Evolutionary conservation across 495 filamentous ascomycete species (phyloP).

Genomic region (Neurospora sp.): DNA sequence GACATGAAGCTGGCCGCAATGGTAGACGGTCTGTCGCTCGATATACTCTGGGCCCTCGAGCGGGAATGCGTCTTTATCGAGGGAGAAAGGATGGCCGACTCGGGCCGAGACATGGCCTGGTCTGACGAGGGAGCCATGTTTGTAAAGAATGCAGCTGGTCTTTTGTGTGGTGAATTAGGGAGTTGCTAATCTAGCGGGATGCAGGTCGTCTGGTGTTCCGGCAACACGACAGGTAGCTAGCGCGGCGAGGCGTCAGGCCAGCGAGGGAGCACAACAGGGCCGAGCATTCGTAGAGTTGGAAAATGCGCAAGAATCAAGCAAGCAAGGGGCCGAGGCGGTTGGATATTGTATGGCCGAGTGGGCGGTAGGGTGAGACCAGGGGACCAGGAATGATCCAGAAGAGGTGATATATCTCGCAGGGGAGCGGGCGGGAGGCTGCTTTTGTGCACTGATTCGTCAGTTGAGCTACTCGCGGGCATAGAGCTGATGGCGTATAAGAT

Average conservation of each 20-base stretch:
- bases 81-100: slow-evolving; percentile 26
- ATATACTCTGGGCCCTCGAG: slow-evolving; percentile 42
- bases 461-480: not conserved
- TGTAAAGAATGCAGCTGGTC: not conserved
- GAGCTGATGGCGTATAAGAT: not conserved
- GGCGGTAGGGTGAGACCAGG: not conserved
- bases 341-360: not conserved
- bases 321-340: not conserved
- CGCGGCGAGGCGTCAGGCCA: not conserved
- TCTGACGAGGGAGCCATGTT: slow-evolving; percentile 22
- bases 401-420: not conserved
- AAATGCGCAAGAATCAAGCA: not conserved
- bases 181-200: not conserved
- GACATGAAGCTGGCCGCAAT: slow-evolving; percentile 44
- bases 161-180: not conserved
- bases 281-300: not conserved
- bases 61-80: slow-evolving; percentile 26
- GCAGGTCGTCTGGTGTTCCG: not conserved
- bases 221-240: not conserved
- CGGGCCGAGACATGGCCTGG: slow-evolving; percentile 29
- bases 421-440: not conserved
- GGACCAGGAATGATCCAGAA: not conserved
- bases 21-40: slow-evolving; percentile 44
- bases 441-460: not conserved
- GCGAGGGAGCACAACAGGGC: not conserved